Percentiles rank a stretch among this genome's conserved stretches.
phyloP scores from a whole-genome alignment of 148 eudicot genomes.

The Chenopodium berlandieri region DNA sequence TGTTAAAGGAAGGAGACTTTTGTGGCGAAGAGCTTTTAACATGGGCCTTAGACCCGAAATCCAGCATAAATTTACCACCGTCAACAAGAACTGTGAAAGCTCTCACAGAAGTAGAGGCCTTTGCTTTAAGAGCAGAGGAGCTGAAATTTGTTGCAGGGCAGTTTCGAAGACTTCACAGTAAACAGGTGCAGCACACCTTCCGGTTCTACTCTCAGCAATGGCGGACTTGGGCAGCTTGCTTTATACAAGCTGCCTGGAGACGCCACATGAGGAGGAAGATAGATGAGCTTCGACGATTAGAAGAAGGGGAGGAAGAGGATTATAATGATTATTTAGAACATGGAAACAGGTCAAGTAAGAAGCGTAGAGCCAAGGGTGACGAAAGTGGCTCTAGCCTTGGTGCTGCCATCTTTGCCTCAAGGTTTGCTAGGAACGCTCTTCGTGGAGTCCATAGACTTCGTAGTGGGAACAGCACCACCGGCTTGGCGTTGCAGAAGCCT shows the following conservation, averaged over 20 bases:
- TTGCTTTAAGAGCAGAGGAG: constrained; percentile 89
- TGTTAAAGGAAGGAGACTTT: constrained; percentile 82
- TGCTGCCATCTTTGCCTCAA: constrained; percentile 66
- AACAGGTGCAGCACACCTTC: constrained; percentile 94
- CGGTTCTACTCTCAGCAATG: constrained; percentile 91
- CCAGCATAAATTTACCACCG: constrained; percentile 77
- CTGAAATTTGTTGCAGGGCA: constrained; percentile 91
- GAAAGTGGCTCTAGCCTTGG: constrained; percentile 57
- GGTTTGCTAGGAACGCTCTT: constrained; percentile 78
- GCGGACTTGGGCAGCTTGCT: constrained; percentile 96
- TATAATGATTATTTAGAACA: constrained; percentile 13
- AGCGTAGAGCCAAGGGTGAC: constrained; percentile 11
- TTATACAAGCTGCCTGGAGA: constrained; percentile 96
- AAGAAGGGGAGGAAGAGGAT: constrained; percentile 52
- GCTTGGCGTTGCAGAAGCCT: constrained; percentile 73
- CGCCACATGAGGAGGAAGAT: constrained; percentile 65
- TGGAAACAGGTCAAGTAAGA: constrained; percentile 25
- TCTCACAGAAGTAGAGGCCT: constrained; percentile 84
- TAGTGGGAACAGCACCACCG: constrained; percentile 42
- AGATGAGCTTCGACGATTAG: constrained; percentile 51
- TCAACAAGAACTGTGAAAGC: constrained; percentile 94
- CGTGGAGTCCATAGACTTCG: constrained; percentile 78
- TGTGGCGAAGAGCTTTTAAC: constrained; percentile 97
- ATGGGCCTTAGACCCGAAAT: constrained; percentile 94
- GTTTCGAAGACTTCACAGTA: constrained; percentile 90